Evolutionary conservation across 495 filamentous ascomycete genomes (phyloP).

Genomic region (Ascodesmis nigricans): DNA sequence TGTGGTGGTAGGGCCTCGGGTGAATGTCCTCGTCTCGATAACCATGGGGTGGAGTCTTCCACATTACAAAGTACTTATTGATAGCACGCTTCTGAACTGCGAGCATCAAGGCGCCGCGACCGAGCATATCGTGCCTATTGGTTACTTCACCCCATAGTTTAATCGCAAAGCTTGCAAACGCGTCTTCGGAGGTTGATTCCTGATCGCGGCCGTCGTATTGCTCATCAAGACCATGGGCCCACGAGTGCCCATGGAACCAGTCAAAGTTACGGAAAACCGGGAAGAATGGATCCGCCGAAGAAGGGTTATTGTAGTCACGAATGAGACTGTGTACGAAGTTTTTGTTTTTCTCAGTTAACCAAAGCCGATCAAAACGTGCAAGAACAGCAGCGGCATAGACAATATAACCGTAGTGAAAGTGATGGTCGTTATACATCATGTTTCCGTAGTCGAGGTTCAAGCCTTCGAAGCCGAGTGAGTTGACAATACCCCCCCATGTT

Average conservation of each 20-base stretch:
- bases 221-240: constrained; percentile 76
- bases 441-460: constrained; percentile 49
- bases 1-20: constrained; percentile 49
- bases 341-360: constrained; percentile 41
- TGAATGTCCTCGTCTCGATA: constrained; percentile 54
- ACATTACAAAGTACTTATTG: constrained; percentile 36
- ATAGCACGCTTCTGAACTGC: constrained; percentile 66
- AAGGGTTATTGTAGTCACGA: constrained; percentile 56
- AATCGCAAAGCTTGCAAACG: constrained; percentile 60
- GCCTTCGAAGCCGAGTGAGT: constrained; percentile 40
- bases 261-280: constrained; percentile 66
- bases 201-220: constrained; percentile 74
- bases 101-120: constrained; percentile 25
- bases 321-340: constrained; percentile 61
- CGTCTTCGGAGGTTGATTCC: constrained; percentile 74
- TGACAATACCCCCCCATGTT: constrained; percentile 66
- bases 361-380: constrained; percentile 44
- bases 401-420: constrained; percentile 41
- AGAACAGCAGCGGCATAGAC: constrained; percentile 69
- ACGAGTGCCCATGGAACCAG: constrained; percentile 84
- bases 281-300: constrained; percentile 42
- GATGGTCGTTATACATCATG: constrained; percentile 20
- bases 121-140: constrained; percentile 55
- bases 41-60: too few relatives aligned
- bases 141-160: constrained; percentile 78